Conservation (phyloP, 2,329 filamentous ascomycete genomes). For the Colletotrichum acutatum region DNA sequence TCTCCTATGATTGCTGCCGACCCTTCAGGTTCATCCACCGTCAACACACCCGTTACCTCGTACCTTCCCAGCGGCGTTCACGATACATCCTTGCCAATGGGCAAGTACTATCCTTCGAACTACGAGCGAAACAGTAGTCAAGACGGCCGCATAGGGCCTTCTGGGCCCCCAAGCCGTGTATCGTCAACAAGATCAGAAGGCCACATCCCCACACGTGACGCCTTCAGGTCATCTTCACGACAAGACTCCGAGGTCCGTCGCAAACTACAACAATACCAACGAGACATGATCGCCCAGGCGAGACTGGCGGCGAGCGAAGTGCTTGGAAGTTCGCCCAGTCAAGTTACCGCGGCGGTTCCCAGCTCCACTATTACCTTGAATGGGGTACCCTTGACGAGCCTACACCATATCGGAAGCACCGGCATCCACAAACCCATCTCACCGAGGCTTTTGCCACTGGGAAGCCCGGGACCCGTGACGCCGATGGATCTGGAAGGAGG, state of each 20-base stretch:
- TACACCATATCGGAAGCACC: slow-evolving; percentile 49
- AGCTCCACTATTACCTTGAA: slow-evolving; percentile 46
- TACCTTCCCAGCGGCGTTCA: slow-evolving; percentile 63
- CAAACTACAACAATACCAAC: slow-evolving; percentile 67
- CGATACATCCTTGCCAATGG: slow-evolving; percentile 61
- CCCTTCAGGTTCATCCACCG: slow-evolving; percentile 39
- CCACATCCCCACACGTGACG: slow-evolving; percentile 40
- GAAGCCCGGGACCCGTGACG: slow-evolving; percentile 70
- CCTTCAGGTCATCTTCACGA: slow-evolving; percentile 43
- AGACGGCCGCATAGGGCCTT: slow-evolving; percentile 32
- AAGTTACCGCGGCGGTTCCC: slow-evolving; percentile 40
- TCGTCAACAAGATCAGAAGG: slow-evolving; percentile 33
- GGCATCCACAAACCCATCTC: slow-evolving; percentile 59
- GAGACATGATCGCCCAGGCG: slow-evolving; percentile 70
- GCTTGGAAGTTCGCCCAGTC: slow-evolving; percentile 41
- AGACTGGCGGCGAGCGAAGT: slow-evolving; percentile 54
- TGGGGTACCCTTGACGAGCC: slow-evolving; percentile 48
- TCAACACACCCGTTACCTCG: slow-evolving; percentile 59
- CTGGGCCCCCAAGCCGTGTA: slow-evolving; percentile 1
- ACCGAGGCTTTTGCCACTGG: slow-evolving; percentile 62
- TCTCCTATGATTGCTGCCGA: slow-evolving; percentile 34
- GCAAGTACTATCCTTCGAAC: slow-evolving; percentile 73
- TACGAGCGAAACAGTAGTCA: slow-evolving; percentile 58
- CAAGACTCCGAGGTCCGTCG: slow-evolving; percentile 60
- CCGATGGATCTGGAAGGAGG: slow-evolving; percentile 65